Base-by-base conservation (phyloP, 192 early-diverging fungal genomes). In the Chytriomyces sp. region DNA sequence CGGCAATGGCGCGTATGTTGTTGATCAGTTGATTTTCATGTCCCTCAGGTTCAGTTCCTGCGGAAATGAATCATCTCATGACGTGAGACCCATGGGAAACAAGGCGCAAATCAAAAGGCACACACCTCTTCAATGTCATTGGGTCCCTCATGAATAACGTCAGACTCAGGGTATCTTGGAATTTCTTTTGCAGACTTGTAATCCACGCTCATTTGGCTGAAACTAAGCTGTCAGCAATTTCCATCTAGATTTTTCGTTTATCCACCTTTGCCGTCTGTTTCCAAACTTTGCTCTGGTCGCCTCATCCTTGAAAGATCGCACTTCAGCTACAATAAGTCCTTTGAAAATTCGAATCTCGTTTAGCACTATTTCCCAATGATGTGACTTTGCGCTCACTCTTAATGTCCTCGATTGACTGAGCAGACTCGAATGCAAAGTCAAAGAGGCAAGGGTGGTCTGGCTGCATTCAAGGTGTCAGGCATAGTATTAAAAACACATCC, bases 371-470 rank as follows among this genome's bases (percentile, higher is more conserved):
- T 2, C 34, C n/a, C 33, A 19, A 25, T 26, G 28, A 53, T 28
- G 25, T n/a, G 10, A n/a, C 52, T 66, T 53, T 30, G 6, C 39
- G 22, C 58, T 64, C 52, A 86, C 85, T 78, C 72, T 86, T 87
- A 64, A 87, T 87, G 31, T 84, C 83, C 36, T 74, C 73, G 39
- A 87, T 87, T 40, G 70, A 76, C 37, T 85, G 73, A 14, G 83
- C 81, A 34, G 37, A 39, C 72, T 87, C 85, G 72, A 87, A 87
- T 31, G 64, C 40, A 61, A 81, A 87, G 64, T 87, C 85, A 74
- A 87, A 87, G 38, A 77, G 39, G 17, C 39, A 64, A 28, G 85
- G 85, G 66, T 78, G 75, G 33, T 41, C 55, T 22, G 85, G 85
- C 80, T 73, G 41, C 22, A 3, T 3, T 49, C 33, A 57, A 34